Base-by-base conservation (phyloP, 2,329 filamentous ascomycete species). In the Thielaviopsis musarum region DNA sequence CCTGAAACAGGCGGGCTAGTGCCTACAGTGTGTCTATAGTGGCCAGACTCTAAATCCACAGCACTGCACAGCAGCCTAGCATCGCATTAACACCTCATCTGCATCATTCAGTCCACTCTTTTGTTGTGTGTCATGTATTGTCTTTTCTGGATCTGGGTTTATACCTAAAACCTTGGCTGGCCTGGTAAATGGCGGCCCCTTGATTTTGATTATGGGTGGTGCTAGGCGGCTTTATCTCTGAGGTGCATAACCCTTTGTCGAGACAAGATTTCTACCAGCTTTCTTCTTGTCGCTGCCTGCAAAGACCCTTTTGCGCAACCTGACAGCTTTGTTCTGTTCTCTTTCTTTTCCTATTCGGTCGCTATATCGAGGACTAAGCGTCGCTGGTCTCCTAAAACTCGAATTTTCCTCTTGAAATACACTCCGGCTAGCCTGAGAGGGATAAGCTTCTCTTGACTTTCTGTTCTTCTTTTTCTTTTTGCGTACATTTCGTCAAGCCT, bases 341-440 rank as follows among this genome's bases (percentile, higher is more conserved):
- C 48, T 34, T 54, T 60, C 59, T 57, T 60, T 60, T 60, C 59
- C 59, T 60, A 60, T 57, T 60, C 55, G 34, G 59, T 60, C 59
- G 15, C 21, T 15, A 28, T 28, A 3, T 28, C 4, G 7, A 28
- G 26, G 26, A 28, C 26, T 4, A 28, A 28, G 26, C 26, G 26
- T 7, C 7, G 26, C 26, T 28, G 26, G 26, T 28, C 3, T 28
- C 26, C 3, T 28, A 28, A 28, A 7, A 7, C 26, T 28, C 26
- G 26, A 28, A 28, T 28, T 28, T 7, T 4, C 7, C 7, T 28
- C 3, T 28, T 28, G 26, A 28, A 28, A 28, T 28, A 28, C 7
- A 28, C 26, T 4, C 7, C 26, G 26, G 26, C 26, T 28, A 7
- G 26, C 26, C 26, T 28, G 7, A 28, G 3, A 7, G 26, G 3